A percentile compares a stretch with the other conserved stretches of the same genome.
phyloP scores from a whole-genome alignment of 2,329 filamentous ascomycete species.

The Pseudocercospora macadamiae region DNA sequence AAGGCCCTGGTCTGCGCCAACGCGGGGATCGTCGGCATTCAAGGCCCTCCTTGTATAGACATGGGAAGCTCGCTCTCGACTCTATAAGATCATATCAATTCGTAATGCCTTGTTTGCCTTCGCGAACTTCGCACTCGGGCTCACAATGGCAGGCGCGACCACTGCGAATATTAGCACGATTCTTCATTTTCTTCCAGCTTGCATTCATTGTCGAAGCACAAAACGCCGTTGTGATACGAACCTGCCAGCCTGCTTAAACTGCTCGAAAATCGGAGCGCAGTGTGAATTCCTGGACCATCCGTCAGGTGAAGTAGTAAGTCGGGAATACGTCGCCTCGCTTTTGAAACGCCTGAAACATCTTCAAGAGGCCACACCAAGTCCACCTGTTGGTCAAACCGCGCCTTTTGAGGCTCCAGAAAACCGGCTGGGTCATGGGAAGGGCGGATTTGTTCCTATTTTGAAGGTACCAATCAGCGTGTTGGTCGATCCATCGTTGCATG shows the following conservation, averaged over 20 bases:
- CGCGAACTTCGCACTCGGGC: too few species aligned
- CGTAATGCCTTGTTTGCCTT: too few species aligned
- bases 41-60: not conserved
- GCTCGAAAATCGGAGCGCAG: constrained; percentile 72
- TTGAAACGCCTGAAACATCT: not conserved
- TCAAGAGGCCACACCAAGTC: not conserved
- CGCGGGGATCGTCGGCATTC: not conserved
- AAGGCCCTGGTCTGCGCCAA: not conserved
- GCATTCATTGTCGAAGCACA: not conserved
- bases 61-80: not conserved
- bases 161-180: not conserved
- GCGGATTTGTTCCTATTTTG: not conserved
- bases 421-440: not conserved
- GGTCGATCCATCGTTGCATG: not conserved
- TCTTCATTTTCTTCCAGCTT: not conserved
- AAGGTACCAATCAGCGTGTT: not conserved
- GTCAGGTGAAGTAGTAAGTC: constrained; percentile 70
- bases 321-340: not conserved
- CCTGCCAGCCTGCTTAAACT: not conserved
- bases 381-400: not conserved
- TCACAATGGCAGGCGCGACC: not conserved
- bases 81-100: not conserved
- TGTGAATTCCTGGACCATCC: constrained; percentile 97
- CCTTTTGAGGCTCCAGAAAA: not conserved
- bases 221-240: constrained; percentile 3